Base-by-base conservation (phyloP, 768 basidiomycete species). In the Tremella yokohamensis region DNA sequence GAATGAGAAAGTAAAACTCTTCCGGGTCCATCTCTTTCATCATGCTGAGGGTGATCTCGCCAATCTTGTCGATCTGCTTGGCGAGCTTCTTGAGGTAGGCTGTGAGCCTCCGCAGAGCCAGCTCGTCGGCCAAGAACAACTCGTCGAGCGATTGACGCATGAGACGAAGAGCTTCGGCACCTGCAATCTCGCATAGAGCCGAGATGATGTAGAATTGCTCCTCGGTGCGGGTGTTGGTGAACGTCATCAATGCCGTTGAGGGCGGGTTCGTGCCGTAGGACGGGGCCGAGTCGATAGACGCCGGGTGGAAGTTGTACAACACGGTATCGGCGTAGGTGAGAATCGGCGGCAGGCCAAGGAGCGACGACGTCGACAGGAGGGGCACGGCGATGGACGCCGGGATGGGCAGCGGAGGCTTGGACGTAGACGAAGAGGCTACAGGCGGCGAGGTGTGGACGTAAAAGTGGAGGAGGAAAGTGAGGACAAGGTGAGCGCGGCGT, bases 311-410 rank as follows among this genome's bases (percentile, higher is more conserved):
- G 73, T 94, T 94, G 78, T 91, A 96, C 24, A 96, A 82, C 8
- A 96, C 91, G 25, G 86, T 87, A 73, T 94, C 91, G 9, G 91
- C 86, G 72, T 91, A 96, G 2, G 91, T 96, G 57, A 91, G 81
- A 40, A 94, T 80, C 0, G 93, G 90, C 0, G 93, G 92, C 1
- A 96, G 78, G 54, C 87, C 84, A 9, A 96, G 83, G 45, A 85
- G 78, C 0, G 79, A 74, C 20, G 84, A 88, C 15, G 90, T 82
- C 56, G 84, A 81, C 18, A 91, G 80, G 34, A 90, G 82, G 1
- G 93, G 92, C 4, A 90, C 74, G 8, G 88, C 81, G 52, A 97
- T 77, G 0, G 85, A 78, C 0, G 80, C 76, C 4, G 92, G 92
- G 42, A 97, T 85, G 38, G 79, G 73, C 29, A 88, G 80, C 2